Evolutionary conservation across 192 early-diverging fungal species (phyloP), one percentile per base, ranked within the genome.

Genomic region (Coemansia sp.): DNA sequence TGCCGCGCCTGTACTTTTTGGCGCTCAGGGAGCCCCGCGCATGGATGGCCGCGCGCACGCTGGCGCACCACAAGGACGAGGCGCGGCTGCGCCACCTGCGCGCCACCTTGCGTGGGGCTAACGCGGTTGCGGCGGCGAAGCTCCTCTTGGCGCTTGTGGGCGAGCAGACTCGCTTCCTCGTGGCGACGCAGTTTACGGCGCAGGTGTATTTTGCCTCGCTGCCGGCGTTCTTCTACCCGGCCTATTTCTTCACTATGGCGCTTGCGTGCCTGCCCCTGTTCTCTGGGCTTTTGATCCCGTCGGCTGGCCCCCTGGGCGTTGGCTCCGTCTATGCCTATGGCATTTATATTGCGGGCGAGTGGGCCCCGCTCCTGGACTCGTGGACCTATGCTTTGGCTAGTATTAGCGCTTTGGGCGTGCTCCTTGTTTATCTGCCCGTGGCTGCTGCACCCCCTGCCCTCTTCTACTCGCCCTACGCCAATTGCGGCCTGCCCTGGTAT

Each of bases 191-290:
- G 67, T 85, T 74, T 62, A 83, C 68, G 10, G 75, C 71, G 10
- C 77, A 63, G 70, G 81, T 73, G 46, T 62, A 82, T 51, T 71
- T 76, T 61, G 66, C 75, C 29, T 63, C 64, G 45, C 33, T 75
- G n/a, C 37, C 65, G 31, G 63, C 67, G 61, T 75, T 90, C 21
- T 89, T 83, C 36, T 90, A 86, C 79, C 84, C 87, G 0, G 67
- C 87, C 2, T 90, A 86, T 46, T 61, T 72, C 35, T 83, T 83
- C 50, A 56, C 78, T 4, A 67, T 87, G 59, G 62, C 79, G 16
- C 62, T 88, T 3, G 70, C 87, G 2, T 70, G 86, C 10, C 77
- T 88, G 4, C 91, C 91, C 0, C 87, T 90, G 88, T 93, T 93
- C 56, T 54, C 84, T 8, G 93, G 89, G 3, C 83, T 86, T 3